These are phyloP conservation scores for Gastrodia elata DNA, from an alignment of 106 monocot species.

Conservation along the genomic window DNA sequence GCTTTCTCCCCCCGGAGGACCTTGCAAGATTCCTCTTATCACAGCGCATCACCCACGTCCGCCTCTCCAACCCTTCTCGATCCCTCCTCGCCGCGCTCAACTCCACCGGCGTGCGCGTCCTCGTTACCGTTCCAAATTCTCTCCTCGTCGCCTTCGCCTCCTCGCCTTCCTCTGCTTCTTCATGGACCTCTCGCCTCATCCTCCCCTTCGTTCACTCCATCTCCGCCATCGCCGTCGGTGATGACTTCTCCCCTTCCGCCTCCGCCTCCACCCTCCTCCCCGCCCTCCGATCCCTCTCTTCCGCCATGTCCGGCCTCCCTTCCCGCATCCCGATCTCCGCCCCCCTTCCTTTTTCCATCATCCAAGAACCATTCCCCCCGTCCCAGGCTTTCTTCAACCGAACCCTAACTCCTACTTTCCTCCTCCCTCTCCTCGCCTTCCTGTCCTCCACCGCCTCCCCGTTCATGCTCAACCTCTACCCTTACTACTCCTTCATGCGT, in stretches of 20 bases:
- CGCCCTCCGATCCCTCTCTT: slow-evolving; percentile 34
- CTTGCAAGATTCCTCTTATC: slow-evolving; percentile 36
- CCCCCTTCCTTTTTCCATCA: slow-evolving; percentile 47
- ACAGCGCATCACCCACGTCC: slow-evolving; percentile 61
- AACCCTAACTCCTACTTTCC: slow-evolving; percentile 28
- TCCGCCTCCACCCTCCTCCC: slow-evolving; percentile 50
- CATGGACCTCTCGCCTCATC: slow-evolving; percentile 56
- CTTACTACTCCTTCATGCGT: slow-evolving; percentile 66
- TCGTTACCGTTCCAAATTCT: slow-evolving; percentile 61
- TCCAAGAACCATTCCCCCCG: slow-evolving; percentile 79
- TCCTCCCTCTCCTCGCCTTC: slow-evolving; percentile 55
- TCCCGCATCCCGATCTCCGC: slow-evolving; percentile 45
- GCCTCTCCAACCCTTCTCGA: slow-evolving; percentile 53
- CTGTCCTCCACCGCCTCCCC: slow-evolving; percentile 45
- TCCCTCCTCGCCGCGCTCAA: slow-evolving; percentile 53
- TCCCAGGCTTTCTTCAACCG: slow-evolving; percentile 91
- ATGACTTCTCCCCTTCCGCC: slow-evolving; percentile 38
- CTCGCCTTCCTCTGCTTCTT: slow-evolving; percentile 36
- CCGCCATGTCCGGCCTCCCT: slow-evolving; percentile 30
- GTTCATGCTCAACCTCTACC: slow-evolving; percentile 81
- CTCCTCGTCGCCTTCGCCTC: slow-evolving; percentile 62
- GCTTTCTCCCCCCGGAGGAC: slow-evolving; percentile 33
- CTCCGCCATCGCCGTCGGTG: slow-evolving; percentile 61
- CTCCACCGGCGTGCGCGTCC: slow-evolving; percentile 31
- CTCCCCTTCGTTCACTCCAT: slow-evolving; percentile 33